Evolutionary conservation across 306 rosid genomes (phyloP).

Genomic region (Dalbergia oliveri): DNA sequence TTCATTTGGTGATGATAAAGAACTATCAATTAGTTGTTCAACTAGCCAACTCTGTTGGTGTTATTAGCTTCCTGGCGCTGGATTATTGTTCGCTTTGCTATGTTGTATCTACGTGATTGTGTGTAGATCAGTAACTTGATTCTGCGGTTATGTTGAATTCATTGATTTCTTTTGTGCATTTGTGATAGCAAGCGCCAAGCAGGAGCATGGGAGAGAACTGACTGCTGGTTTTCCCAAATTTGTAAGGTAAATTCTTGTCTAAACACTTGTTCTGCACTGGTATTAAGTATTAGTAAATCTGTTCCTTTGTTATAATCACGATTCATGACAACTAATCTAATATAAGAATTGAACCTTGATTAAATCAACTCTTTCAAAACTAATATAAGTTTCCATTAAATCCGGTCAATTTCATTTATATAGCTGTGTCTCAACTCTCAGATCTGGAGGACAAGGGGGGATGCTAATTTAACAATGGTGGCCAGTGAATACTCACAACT

Average conservation of each 20-base stretch:
- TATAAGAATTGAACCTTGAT: constrained; percentile 1
- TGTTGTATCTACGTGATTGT: background rate
- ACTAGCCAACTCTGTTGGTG: background rate
- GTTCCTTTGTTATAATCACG: background rate
- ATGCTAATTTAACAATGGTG: background rate
- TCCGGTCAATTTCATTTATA: background rate
- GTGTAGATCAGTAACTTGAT: background rate
- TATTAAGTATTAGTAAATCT: background rate
- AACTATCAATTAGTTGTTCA: background rate
- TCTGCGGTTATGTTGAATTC: background rate
- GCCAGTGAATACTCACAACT: background rate
- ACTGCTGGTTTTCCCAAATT: constrained; percentile 6
- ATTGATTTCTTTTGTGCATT: constrained; percentile 10
- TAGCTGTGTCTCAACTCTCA: constrained; percentile 12
- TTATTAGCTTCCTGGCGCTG: background rate
- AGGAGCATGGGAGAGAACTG: background rate
- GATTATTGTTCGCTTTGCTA: background rate
- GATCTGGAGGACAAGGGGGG: background rate
- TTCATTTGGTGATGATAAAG: background rate
- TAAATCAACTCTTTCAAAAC: background rate
- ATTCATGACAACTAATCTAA: background rate
- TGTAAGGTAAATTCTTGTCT: constrained; percentile 8
- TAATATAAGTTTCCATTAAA: background rate
- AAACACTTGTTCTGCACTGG: background rate
- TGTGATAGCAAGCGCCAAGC: constrained; percentile 26